Evolutionary conservation across 495 filamentous ascomycete species (phyloP).

Genomic region (Massariosphaeria phaeospora): DNA sequence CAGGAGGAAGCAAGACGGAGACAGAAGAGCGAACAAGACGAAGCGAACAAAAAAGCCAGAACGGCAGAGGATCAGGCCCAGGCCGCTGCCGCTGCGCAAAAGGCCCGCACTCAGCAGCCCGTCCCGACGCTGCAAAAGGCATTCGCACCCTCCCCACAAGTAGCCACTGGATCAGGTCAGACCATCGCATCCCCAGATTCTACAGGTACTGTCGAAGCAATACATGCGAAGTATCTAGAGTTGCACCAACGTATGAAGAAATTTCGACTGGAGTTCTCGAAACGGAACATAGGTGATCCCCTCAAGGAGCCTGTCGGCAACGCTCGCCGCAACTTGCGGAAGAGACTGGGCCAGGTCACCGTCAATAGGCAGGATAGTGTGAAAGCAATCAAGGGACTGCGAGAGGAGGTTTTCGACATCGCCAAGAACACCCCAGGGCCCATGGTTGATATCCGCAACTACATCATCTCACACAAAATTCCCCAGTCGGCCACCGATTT

Average conservation of each 20-base stretch:
- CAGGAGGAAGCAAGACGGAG: conserved; percentile 24
- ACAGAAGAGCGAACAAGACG: conserved; percentile 2
- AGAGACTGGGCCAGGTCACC: conserved; percentile 69
- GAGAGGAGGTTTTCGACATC: conserved; percentile 43
- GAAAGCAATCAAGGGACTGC: conserved; percentile 52
- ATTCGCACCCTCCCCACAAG: no score
- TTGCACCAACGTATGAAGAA: conserved; percentile 71
- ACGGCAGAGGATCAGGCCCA: conserved; percentile 27
- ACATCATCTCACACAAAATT: conserved; percentile 54
- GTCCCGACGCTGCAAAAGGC: no score
- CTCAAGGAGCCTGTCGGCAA: conserved; percentile 68
- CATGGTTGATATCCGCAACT: conserved; percentile 61
- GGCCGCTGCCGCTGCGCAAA: conserved; percentile 32
- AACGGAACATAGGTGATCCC: conserved; percentile 43
- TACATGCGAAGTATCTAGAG: conserved; percentile 59
- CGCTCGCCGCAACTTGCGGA: conserved; percentile 65
- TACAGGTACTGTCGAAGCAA: conserved; percentile 42
- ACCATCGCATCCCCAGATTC: no score
- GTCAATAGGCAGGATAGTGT: conserved; percentile 43
- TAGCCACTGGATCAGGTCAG: no score
- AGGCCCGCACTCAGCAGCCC: conserved; percentile 16
- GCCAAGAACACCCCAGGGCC: conserved; percentile 49
- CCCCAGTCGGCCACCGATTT: conserved; percentile 47
- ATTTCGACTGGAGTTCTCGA: conserved; percentile 54
- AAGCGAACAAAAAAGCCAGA: not conserved